Evolutionary conservation across 768 basidiomycete genomes (phyloP).

Genomic region (Suillus clintonianus): DNA sequence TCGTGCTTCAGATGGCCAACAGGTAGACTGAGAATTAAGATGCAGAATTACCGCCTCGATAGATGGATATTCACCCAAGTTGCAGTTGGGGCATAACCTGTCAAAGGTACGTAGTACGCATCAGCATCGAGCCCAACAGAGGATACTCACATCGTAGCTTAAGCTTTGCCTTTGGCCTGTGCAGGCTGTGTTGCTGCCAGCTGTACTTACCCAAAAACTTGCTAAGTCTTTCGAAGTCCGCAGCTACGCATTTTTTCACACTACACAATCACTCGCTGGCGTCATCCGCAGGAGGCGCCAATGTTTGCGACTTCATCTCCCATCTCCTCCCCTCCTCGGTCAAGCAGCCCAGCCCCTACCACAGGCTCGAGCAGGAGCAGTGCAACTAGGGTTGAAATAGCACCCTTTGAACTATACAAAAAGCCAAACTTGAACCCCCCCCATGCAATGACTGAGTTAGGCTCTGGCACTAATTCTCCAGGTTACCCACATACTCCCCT

Average conservation of each 20-base stretch:
- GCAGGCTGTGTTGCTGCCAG: no score
- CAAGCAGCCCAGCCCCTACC: background rate
- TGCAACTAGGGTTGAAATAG: background rate
- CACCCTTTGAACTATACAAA: background rate
- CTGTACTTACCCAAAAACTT: no score
- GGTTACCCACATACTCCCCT: background rate
- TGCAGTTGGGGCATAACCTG: background rate
- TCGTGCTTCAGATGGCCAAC: background rate
- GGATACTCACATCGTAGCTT: background rate
- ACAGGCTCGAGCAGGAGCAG: no score
- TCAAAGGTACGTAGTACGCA: background rate
- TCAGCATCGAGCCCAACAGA: background rate
- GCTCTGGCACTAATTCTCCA: background rate
- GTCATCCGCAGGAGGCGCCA: no score
- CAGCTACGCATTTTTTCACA: background rate
- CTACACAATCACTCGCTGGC: background rate
- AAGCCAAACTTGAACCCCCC: background rate
- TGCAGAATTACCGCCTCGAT: background rate
- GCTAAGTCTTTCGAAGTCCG: background rate
- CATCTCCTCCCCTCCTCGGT: background rate
- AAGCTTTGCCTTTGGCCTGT: background rate
- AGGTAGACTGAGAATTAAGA: background rate
- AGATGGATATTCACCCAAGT: background rate
- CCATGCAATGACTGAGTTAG: background rate
- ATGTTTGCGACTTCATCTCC: background rate